These are phyloP conservation scores for Mycena crocata DNA, from an alignment of 768 basidiomycete genomes.

Conservation along the genomic window DNA sequence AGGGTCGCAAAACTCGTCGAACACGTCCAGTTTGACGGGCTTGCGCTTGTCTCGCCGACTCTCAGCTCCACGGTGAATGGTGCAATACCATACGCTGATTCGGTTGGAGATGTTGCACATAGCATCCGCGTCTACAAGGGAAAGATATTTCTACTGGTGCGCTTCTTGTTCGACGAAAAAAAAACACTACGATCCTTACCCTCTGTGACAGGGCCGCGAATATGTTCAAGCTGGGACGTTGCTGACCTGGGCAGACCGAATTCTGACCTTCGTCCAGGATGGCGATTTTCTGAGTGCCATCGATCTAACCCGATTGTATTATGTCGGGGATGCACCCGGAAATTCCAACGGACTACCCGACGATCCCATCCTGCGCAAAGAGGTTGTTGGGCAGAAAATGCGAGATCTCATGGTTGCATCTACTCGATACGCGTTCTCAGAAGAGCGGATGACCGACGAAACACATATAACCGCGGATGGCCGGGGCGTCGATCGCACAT, in stretches of 20 bases:
- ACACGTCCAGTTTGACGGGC: conserved; percentile 65
- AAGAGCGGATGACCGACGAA: conserved; percentile 91
- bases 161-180: conserved; percentile 40
- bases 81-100: conserved; percentile 59
- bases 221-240: conserved; percentile 85
- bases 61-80: conserved; percentile 59
- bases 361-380: conserved; percentile 64
- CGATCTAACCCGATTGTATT: conserved; percentile 85
- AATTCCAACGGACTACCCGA: conserved; percentile 90
- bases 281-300: conserved; percentile 94
- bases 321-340: conserved; percentile 81
- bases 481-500: conserved; percentile 92
- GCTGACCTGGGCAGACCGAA: conserved; percentile 94
- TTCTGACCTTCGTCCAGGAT: conserved; percentile 82
- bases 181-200: background rate
- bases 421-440: conserved; percentile 90
- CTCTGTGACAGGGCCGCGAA: conserved; percentile 63
- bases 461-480: conserved; percentile 87
- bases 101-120: conserved; percentile 67
- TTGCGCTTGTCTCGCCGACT: conserved; percentile 66
- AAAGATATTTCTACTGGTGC: conserved; percentile 90
- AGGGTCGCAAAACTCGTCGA: conserved; percentile 70
- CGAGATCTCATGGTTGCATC: conserved; percentile 90
- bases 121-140: conserved; percentile 89
- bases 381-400: conserved; percentile 79